Percentiles rank a stretch among this genome's conserved stretches.
Conservation (phyloP, 306 rosid genomes). For the Ziziphus jujuba region DNA sequence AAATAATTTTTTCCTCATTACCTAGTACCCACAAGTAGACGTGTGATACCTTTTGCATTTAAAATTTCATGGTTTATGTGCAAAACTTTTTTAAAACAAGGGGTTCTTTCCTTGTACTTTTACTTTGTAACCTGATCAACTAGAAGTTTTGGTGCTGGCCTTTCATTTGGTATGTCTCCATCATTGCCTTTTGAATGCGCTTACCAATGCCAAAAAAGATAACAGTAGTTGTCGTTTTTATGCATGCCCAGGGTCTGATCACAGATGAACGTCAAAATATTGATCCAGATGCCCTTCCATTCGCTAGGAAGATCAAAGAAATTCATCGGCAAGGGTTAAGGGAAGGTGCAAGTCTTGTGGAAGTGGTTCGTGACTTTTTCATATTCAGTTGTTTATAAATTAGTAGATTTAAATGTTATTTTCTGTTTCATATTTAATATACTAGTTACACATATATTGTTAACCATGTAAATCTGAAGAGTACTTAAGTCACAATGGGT, state of each 20-base stretch:
- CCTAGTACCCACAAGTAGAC: neutral
- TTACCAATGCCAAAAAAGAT: slow-evolving; percentile 1
- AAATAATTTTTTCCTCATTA: too few relatives aligned
- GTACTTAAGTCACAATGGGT: neutral
- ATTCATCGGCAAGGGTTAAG: slow-evolving; percentile 79
- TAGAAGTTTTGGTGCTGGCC: neutral
- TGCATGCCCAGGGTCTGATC: slow-evolving; percentile 74
- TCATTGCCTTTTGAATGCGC: neutral
- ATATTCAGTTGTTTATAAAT: neutral
- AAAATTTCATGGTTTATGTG: neutral
- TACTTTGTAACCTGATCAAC: neutral
- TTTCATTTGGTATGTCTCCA: neutral
- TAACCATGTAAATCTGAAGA: neutral
- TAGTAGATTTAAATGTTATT: neutral
- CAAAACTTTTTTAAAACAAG: neutral
- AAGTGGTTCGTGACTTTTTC: slow-evolving; percentile 76
- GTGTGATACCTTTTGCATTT: neutral
- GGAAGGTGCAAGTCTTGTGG: slow-evolving; percentile 94
- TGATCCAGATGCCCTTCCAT: slow-evolving; percentile 88
- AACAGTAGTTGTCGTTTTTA: slow-evolving; percentile 17
- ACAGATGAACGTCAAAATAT: slow-evolving; percentile 79
- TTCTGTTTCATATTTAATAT: neutral
- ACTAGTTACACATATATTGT: neutral
- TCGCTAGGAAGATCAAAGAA: slow-evolving; percentile 85
- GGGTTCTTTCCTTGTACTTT: neutral